phyloP scores from a whole-genome alignment of 768 basidiomycete species.

The Tricholoma furcatifolium region DNA sequence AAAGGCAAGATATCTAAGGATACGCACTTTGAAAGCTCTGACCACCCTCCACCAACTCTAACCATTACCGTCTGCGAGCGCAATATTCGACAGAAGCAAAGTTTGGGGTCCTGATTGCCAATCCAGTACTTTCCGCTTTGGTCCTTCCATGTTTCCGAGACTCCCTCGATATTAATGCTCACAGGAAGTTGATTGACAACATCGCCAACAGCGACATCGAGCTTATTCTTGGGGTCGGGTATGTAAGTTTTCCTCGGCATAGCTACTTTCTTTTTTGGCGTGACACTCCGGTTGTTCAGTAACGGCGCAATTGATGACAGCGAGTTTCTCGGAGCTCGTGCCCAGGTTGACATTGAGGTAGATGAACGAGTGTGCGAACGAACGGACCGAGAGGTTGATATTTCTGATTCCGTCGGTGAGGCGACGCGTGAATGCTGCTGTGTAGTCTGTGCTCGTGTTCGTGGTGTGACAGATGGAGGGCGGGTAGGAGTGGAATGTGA shows the following conservation, averaged over 20 bases:
- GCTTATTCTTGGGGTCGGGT: constrained; percentile 85
- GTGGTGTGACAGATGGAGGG: constrained; percentile 30
- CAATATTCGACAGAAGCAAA: constrained; percentile 90
- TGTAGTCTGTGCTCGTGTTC: constrained; percentile 39
- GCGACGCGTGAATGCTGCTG: constrained; percentile 35
- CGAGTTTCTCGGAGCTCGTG: constrained; percentile 66
- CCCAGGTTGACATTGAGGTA: constrained; percentile 59
- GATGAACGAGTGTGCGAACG: constrained; percentile 39
- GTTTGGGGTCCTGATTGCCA: constrained; percentile 83
- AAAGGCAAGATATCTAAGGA: not conserved
- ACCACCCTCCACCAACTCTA: constrained; percentile 93
- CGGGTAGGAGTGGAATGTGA: constrained; percentile 33
- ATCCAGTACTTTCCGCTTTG: constrained; percentile 97
- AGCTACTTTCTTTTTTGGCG: constrained; percentile 43
- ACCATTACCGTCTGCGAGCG: constrained; percentile 96
- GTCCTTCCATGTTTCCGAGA: constrained; percentile 85
- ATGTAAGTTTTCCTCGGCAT: constrained; percentile 68
- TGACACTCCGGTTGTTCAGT: constrained; percentile 27
- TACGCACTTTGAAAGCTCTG: constrained; percentile 83
- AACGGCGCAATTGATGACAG: constrained; percentile 40
- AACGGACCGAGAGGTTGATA: constrained; percentile 50
- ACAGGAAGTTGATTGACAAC: constrained; percentile 89
- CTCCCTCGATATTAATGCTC: constrained; percentile 78
- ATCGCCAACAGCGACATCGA: constrained; percentile 90
- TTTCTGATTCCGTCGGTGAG: constrained; percentile 67